A percentile compares a stretch with the other conserved stretches of the same genome.
Conservation (phyloP, 768 basidiomycete species). For the Thelephora aurantiotincta region DNA sequence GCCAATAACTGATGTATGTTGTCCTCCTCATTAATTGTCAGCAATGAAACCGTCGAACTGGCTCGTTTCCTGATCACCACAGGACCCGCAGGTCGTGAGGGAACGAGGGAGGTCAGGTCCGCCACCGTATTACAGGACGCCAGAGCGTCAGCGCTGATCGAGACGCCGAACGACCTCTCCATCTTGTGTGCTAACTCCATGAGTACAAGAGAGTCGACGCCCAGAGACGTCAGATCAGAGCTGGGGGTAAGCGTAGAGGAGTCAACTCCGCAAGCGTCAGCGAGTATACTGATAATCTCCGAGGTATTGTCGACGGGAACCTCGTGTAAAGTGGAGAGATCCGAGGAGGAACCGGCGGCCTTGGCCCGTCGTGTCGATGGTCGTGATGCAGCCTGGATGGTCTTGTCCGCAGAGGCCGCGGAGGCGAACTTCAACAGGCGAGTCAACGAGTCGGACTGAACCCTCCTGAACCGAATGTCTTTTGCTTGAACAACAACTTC, state of each 20-base stretch:
- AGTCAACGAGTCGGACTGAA: conserved; percentile 35
- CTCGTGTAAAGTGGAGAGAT: not conserved
- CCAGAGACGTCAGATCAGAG: conserved; percentile 10
- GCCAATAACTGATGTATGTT: conserved; percentile 27
- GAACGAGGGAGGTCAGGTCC: conserved; percentile 18
- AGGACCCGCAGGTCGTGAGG: not conserved
- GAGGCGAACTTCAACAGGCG: conserved; percentile 19
- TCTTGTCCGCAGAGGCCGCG: not conserved
- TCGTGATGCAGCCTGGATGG: not conserved
- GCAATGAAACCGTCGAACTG: not conserved
- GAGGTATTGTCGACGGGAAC: conserved; percentile 10
- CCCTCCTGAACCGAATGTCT: conserved; percentile 43
- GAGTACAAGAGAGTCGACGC: conserved; percentile 17
- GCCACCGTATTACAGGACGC: conserved; percentile 21
- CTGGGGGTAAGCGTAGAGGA: not conserved
- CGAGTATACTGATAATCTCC: conserved; percentile 23
- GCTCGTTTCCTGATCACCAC: not conserved
- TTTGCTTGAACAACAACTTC: conserved; percentile 40
- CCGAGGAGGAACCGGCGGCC: not conserved
- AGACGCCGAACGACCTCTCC: conserved; percentile 17
- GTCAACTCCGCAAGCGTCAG: conserved; percentile 25
- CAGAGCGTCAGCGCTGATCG: conserved; percentile 19
- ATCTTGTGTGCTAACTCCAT: conserved; percentile 24
- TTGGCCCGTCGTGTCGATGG: not conserved
- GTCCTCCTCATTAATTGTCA: conserved; percentile 4